Evolutionary conservation across 176 grass and related monocot genomes (phyloP), one percentile per base, ranked within the genome.

Genomic region (Zizania latifolia): DNA sequence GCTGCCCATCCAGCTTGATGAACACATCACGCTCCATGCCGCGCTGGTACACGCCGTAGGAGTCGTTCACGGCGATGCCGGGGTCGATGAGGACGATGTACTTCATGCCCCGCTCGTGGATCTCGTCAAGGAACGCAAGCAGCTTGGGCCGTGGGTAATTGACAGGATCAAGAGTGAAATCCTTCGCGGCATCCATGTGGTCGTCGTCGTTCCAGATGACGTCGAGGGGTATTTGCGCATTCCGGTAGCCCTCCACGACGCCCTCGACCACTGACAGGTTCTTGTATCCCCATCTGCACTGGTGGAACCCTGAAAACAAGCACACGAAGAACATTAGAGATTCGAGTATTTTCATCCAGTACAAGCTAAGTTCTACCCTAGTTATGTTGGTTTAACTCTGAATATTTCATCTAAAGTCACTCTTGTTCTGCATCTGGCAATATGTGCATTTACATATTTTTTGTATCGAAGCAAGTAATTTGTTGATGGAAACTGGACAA

Each of bases 151-250:
- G 94, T 0, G 94, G 94, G 46, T 90, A 98, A 24, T 88, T 94
- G 3, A 94, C 74, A 0, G 94, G 91, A 35, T 92, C 89, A 0
- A 94, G 86, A 0, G 89, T 94, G 75, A 98, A 98, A 76, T 98
- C 94, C 85, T 98, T 98, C 8, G 91, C 82, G 0, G 86, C 88
- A 12, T 98, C 94, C 94, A 98, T 98, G 24, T 98, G 94, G 30
- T 98, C 94, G 5, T 94, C 94, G 14, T 98, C 91, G 6, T 92
- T 98, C 94, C 94, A 98, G 54, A 98, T 98, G 13, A 98, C 94
- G 1, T 98, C 94, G 0, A 98, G 90, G 1, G 94, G 94, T 17
- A 98, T 98, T 12, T 81, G 72, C 1, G 94, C 94, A 4, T 81
- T 92, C 70, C 75, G 69, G 86, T 98, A 98, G 23, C 84, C 86